Evolutionary conservation across 2,329 filamentous ascomycete species (phyloP).

Genomic region (Catunica adiposa): DNA sequence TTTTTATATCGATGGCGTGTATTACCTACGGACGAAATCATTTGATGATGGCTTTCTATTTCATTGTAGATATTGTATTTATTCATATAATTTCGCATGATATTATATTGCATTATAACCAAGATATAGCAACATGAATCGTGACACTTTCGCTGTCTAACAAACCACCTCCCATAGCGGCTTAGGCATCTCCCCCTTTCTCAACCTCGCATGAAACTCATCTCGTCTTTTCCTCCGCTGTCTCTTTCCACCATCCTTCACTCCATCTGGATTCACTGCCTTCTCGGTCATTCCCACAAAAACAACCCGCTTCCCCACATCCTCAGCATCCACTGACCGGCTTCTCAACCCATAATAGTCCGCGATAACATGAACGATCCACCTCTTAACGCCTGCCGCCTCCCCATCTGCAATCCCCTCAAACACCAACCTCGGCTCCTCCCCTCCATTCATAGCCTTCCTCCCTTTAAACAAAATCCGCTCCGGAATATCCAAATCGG

Average conservation of each 20-base stretch:
- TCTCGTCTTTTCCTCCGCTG: conserved; percentile 22
- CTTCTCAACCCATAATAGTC: conserved; percentile 82
- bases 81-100: background rate
- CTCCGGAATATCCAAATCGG: background rate
- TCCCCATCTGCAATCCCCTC: conserved; percentile 62
- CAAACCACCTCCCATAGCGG: conserved; percentile 47
- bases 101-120: background rate
- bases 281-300: conserved; percentile 53
- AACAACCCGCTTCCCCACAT: conserved; percentile 58
- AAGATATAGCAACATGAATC: background rate
- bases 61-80: background rate
- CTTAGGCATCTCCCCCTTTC: conserved; percentile 32
- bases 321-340: conserved; percentile 57
- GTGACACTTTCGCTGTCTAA: conserved; percentile 19
- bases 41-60: background rate
- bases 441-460: conserved; percentile 29
- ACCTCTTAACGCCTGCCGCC: conserved; percentile 73
- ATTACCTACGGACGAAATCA: background rate
- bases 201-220: conserved; percentile 15
- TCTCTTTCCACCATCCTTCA: conserved; percentile 19
- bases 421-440: conserved; percentile 54
- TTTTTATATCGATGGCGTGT: background rate
- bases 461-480: conserved; percentile 15
- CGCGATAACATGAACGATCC: conserved; percentile 84
- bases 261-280: background rate